These are phyloP conservation scores for Botrytis hyacinthi DNA, from an alignment of 2,329 filamentous ascomycete species.

Conservation along the genomic window DNA sequence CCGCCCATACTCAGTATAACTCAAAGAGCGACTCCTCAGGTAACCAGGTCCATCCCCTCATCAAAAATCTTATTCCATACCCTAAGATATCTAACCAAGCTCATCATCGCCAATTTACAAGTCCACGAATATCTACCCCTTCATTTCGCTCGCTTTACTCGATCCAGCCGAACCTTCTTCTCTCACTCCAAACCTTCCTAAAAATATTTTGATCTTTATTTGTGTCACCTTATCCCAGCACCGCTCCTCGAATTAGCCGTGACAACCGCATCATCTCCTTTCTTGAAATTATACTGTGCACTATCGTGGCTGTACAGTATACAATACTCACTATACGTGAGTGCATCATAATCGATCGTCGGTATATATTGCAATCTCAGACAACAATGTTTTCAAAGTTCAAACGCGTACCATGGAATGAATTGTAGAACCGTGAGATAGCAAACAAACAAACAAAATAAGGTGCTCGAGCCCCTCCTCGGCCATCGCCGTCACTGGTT, in stretches of 20 bases:
- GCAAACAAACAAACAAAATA: neutral
- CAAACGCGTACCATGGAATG: neutral
- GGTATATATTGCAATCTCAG: neutral
- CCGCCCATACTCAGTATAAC: neutral
- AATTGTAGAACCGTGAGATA: neutral
- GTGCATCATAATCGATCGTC: neutral
- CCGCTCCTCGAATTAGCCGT: neutral
- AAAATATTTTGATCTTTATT: neutral
- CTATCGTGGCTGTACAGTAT: conserved; percentile 2
- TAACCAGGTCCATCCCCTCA: neutral
- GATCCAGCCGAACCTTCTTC: neutral
- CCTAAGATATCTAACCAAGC: neutral
- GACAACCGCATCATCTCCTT: neutral
- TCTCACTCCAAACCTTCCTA: neutral
- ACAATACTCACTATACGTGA: neutral
- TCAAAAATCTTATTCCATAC: neutral
- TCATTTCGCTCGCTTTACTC: conserved; percentile 9
- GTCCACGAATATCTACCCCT: neutral
- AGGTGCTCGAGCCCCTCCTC: neutral
- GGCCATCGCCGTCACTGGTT: conserved; percentile 1
- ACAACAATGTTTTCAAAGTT: neutral
- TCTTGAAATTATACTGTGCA: neutral
- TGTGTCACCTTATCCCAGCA: neutral
- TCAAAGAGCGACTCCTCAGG: neutral
- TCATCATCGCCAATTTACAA: neutral